These are phyloP conservation scores for Ogataea paraovalis DNA, from an alignment of 805 yeast genomes.

Conservation along the genomic window DNA sequence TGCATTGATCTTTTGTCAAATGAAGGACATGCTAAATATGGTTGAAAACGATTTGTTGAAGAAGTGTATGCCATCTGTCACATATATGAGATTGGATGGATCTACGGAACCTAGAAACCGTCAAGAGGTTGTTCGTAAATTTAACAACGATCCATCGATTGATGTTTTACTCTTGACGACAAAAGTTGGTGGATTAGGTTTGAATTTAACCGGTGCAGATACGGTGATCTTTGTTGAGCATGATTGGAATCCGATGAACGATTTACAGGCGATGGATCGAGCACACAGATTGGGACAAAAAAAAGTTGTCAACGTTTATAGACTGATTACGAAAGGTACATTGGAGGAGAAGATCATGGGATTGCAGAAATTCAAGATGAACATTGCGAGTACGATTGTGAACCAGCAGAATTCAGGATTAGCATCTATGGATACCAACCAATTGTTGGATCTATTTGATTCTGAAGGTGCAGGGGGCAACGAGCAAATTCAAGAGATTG, in stretches of 20 bases:
- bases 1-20: conserved; percentile 91
- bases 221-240: conserved; percentile 99
- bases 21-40: conserved; percentile 96
- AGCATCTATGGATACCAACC: conserved; percentile 94
- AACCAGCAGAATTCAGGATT: conserved; percentile 97
- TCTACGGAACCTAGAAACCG: conserved; percentile 88
- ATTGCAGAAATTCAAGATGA: conserved; percentile 93
- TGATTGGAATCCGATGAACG: conserved; percentile 99
- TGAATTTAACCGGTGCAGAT: conserved; percentile 96
- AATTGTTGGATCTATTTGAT: conserved; percentile 83
- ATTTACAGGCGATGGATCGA: conserved; percentile 98
- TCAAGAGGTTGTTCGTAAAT: conserved; percentile 84
- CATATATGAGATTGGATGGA: conserved; percentile 94
- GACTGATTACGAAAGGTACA: conserved; percentile 89
- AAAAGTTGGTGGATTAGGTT: conserved; percentile 98
- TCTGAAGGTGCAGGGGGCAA: conserved; percentile 52
- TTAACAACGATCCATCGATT: conserved; percentile 95
- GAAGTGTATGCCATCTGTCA: conserved; percentile 83
- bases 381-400: conserved; percentile 92
- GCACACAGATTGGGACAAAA: conserved; percentile 98
- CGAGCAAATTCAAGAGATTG: neutral
- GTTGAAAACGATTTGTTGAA: conserved; percentile 86
- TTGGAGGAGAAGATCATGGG: conserved; percentile 98
- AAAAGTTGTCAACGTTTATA: conserved; percentile 93
- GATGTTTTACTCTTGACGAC: conserved; percentile 90